Conservation (phyloP, 2,329 filamentous ascomycete genomes). For the Colletotrichum musae region DNA sequence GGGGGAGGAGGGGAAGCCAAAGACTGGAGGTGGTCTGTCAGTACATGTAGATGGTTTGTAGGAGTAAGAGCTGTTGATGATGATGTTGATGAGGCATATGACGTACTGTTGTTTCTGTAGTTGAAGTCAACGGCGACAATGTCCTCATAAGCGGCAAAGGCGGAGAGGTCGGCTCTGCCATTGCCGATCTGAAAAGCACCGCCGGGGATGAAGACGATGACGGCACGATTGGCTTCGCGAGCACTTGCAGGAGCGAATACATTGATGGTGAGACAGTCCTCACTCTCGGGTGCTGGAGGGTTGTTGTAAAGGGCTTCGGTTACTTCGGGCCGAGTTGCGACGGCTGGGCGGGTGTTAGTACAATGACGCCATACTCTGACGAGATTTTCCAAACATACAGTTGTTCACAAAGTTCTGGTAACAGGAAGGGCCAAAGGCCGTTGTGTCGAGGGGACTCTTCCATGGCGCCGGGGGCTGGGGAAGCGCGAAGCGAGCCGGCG, state of each 20-base stretch:
- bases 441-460: not conserved
- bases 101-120: slow-evolving; percentile 46
- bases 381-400: not conserved
- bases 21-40: slow-evolving; percentile 41
- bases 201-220: slow-evolving; percentile 47
- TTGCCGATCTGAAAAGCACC: slow-evolving; percentile 46
- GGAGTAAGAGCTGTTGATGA: no score
- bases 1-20: slow-evolving; percentile 35
- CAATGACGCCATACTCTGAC: no score
- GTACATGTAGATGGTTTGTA: not conserved
- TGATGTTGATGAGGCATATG: not conserved
- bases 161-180: slow-evolving; percentile 44
- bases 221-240: slow-evolving; percentile 29
- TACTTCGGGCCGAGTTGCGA: slow-evolving; percentile 8
- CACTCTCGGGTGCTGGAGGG: slow-evolving; percentile 44
- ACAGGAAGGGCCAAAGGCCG: slow-evolving; percentile 19
- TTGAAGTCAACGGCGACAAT: slow-evolving; percentile 46
- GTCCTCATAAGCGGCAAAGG: slow-evolving; percentile 48
- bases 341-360: not conserved
- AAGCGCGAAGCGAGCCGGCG: slow-evolving; percentile 52
- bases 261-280: slow-evolving; percentile 50
- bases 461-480: slow-evolving; percentile 8
- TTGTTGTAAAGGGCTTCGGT: slow-evolving; percentile 41
- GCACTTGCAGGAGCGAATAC: slow-evolving; percentile 44
- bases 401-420: slow-evolving; percentile 25